Evolutionary conservation across 768 basidiomycete species (phyloP).

Genomic region (Auricularia heimuer): DNA sequence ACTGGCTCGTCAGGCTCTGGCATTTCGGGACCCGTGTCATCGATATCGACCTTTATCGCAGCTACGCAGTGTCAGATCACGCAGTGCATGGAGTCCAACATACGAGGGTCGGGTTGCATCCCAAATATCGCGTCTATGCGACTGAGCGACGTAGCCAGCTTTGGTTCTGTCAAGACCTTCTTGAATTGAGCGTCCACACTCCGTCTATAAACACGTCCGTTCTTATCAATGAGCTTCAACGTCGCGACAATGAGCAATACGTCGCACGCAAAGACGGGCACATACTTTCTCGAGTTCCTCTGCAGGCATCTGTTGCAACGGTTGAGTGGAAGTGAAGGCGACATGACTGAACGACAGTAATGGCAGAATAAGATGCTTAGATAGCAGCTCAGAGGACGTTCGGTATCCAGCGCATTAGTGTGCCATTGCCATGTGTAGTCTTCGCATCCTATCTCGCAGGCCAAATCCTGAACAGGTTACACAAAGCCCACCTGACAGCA

Average conservation of each 20-base stretch:
- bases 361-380: constrained; percentile 68
- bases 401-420: constrained; percentile 50
- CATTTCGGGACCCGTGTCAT: neutral
- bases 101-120: neutral
- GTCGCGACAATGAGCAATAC: neutral
- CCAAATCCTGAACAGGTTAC: constrained; percentile 44
- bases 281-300: constrained; percentile 57
- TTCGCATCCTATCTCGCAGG: constrained; percentile 49
- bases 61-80: neutral
- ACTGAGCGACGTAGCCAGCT: neutral
- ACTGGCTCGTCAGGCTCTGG: neutral
- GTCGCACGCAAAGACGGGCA: too few relatives aligned
- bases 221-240: neutral
- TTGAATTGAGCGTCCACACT: neutral
- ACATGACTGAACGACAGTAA: constrained; percentile 63
- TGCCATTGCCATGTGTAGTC: constrained; percentile 77
- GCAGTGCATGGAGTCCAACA: neutral
- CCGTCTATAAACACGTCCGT: neutral
- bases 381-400: constrained; percentile 60
- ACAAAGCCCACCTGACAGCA: neutral
- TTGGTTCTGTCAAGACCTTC: neutral
- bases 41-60: neutral
- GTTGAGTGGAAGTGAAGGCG: constrained; percentile 52
- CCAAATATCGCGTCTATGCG: neutral
- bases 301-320: constrained; percentile 44